These are phyloP conservation scores for Tuber indicum DNA, from an alignment of 495 filamentous ascomycete species.

Conservation along the genomic window DNA sequence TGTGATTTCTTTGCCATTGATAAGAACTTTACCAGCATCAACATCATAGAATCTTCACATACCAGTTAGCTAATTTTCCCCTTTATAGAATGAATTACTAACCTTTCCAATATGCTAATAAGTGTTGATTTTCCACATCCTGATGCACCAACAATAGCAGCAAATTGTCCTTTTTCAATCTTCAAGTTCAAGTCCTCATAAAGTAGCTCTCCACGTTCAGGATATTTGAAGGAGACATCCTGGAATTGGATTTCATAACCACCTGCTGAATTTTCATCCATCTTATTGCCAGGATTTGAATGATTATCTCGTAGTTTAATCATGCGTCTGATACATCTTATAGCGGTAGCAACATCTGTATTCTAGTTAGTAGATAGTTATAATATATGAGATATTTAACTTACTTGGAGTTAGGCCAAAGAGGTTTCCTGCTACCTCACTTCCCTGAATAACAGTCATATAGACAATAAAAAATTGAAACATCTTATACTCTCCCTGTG, in stretches of 20 bases:
- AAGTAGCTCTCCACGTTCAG: slow-evolving; percentile 50
- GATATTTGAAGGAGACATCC: slow-evolving; percentile 56
- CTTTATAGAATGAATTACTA: slow-evolving; percentile 18
- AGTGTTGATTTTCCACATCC: slow-evolving; percentile 70
- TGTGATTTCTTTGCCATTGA: slow-evolving; percentile 49
- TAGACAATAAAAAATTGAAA: slow-evolving; percentile 43
- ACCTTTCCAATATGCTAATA: slow-evolving; percentile 55
- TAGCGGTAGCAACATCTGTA: slow-evolving; percentile 19
- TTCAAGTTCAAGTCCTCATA: slow-evolving; percentile 51
- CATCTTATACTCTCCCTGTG: slow-evolving; percentile 28
- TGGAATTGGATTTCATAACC: slow-evolving; percentile 54
- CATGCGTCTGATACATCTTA: slow-evolving; percentile 21
- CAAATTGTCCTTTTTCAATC: slow-evolving; percentile 60
- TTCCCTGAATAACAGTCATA: slow-evolving; percentile 41
- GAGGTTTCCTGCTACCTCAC: slow-evolving; percentile 35
- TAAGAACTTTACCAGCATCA: slow-evolving; percentile 48
- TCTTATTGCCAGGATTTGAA: slow-evolving; percentile 8
- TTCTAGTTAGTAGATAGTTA: background rate
- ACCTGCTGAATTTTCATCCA: slow-evolving; percentile 29
- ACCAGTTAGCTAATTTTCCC: slow-evolving; percentile 8
- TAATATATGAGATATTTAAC: background rate
- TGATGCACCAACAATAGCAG: slow-evolving; percentile 62
- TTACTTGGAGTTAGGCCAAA: slow-evolving; percentile 22
- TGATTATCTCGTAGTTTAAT: slow-evolving; percentile 11
- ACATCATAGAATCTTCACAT: slow-evolving; percentile 52